Conservation (phyloP, 345 rosid genomes). For the Arabidopsis thaliana region DNA sequence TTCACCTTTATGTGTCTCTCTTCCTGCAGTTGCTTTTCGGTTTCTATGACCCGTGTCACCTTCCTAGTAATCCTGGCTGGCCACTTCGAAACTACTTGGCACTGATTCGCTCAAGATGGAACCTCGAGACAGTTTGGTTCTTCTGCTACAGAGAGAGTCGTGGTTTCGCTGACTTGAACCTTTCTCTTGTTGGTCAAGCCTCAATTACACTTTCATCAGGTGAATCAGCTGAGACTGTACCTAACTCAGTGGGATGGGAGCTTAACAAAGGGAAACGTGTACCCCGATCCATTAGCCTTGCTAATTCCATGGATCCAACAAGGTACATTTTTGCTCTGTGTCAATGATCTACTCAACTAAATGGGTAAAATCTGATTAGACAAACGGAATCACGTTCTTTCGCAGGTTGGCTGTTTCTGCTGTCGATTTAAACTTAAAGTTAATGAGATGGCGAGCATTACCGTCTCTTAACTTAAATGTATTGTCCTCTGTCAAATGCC, state of each 20-base stretch:
- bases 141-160: slow-evolving; percentile 91
- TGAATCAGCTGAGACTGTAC: slow-evolving; percentile 56
- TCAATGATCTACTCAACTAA: slow-evolving; percentile 18
- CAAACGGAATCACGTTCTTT: slow-evolving; percentile 26
- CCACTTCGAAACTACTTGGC: slow-evolving; percentile 91
- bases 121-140: slow-evolving; percentile 64
- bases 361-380: slow-evolving; percentile 8
- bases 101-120: slow-evolving; percentile 77
- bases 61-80: slow-evolving; percentile 93
- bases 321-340: slow-evolving; percentile 50
- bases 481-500: slow-evolving; percentile 80
- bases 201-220: slow-evolving; percentile 63
- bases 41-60: slow-evolving; percentile 93
- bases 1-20: slow-evolving; percentile 14
- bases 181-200: slow-evolving; percentile 89
- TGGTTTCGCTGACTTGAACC: slow-evolving; percentile 81
- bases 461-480: slow-evolving; percentile 82
- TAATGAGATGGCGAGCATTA: slow-evolving; percentile 97
- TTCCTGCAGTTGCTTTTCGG: slow-evolving; percentile 73
- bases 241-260: slow-evolving; percentile 94
- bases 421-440: slow-evolving; percentile 89
- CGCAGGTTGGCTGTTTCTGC: slow-evolving; percentile 89
- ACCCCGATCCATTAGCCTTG: slow-evolving; percentile 75
- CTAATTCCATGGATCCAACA: slow-evolving; percentile 92
- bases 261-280: slow-evolving; percentile 63